Base-by-base conservation (phyloP, 305 asterid species). In the Solanum aculeatissimum region DNA sequence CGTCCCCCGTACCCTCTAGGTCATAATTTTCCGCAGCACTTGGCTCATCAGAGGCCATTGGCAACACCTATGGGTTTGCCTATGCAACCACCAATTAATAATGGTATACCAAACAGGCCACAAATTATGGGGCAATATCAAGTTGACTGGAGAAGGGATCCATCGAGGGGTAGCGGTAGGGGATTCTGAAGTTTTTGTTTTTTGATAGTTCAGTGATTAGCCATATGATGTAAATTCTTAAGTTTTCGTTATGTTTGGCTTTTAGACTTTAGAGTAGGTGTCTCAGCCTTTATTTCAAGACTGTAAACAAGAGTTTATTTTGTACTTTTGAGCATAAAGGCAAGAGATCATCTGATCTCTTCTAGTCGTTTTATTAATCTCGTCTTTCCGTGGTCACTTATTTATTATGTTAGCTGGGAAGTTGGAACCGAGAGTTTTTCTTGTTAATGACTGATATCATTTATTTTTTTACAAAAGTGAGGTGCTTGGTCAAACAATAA, bases 111-210 rank as follows among this genome's bases (percentile, higher is more conserved):
- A 49, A 85, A 89, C 89, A 51, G 79, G 45, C 91, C 45, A 62
- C 90, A 91, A 10, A 87, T 89, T 29, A 88, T 88, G 6, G 87
- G 85, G 72, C 87, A 68, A 43, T 68, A 77, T 65, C 83, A 78
- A 53, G 83, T 27, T 21, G 83, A 85, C 35, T 82, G 82, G 83
- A 85, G 85, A 69, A 58, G 57, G 51, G 85, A 82, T 49, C 35
- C 81, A 35, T 82, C 89, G 1, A 85, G 87, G 65, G 84, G 53
- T 83, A 86, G 89, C 85, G 90, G 89, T 83, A 87, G 89, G 85
- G 90, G 89, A 12, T 86, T 83, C 15, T 90, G 85, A 82, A 70
- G 54, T 11, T 66, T 51, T 57, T 55, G 32, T 27, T 16, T 21
- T 54, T 82, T 21, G 23, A 43, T 38, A 40, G 14, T 54, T 27